Conservation (phyloP, 768 basidiomycete species). For the Dioszegia aurantiaca region DNA sequence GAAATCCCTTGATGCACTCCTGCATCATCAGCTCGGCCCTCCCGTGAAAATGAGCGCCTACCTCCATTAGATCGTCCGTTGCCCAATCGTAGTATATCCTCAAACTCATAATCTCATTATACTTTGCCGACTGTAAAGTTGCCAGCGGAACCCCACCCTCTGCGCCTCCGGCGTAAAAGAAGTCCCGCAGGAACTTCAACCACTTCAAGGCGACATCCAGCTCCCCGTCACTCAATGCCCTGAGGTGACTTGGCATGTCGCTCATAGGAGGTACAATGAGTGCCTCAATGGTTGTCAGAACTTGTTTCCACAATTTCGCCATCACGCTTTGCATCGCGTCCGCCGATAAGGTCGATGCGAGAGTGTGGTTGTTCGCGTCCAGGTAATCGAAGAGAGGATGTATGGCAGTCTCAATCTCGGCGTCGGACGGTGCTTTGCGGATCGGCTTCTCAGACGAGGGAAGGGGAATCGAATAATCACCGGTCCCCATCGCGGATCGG, state of each 20-base stretch:
- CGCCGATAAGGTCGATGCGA: slow-evolving; percentile 82
- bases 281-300: slow-evolving; percentile 77
- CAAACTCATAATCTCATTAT: slow-evolving; percentile 83
- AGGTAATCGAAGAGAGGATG: slow-evolving; percentile 91
- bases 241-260: slow-evolving; percentile 81
- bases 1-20: slow-evolving; percentile 94
- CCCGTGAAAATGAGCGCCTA: slow-evolving; percentile 21
- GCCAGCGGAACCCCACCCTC: slow-evolving; percentile 77
- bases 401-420: slow-evolving; percentile 92
- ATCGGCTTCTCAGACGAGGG: slow-evolving; percentile 17
- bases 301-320: slow-evolving; percentile 92
- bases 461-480: slow-evolving; percentile 42
- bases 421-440: slow-evolving; percentile 63
- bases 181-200: slow-evolving; percentile 91
- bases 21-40: slow-evolving; percentile 57
- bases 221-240: slow-evolving; percentile 88
- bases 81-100: slow-evolving; percentile 93
- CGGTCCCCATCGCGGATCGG: slow-evolving; percentile 60
- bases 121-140: slow-evolving; percentile 86
- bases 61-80: slow-evolving; percentile 54
- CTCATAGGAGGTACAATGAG: slow-evolving; percentile 87
- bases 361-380: slow-evolving; percentile 82
- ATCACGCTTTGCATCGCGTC: slow-evolving; percentile 86
- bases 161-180: slow-evolving; percentile 82
- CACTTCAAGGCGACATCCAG: slow-evolving; percentile 99